phyloP scores from a whole-genome alignment of 2,329 filamentous ascomycete species.

The Rhytidhysteron rufulum region DNA sequence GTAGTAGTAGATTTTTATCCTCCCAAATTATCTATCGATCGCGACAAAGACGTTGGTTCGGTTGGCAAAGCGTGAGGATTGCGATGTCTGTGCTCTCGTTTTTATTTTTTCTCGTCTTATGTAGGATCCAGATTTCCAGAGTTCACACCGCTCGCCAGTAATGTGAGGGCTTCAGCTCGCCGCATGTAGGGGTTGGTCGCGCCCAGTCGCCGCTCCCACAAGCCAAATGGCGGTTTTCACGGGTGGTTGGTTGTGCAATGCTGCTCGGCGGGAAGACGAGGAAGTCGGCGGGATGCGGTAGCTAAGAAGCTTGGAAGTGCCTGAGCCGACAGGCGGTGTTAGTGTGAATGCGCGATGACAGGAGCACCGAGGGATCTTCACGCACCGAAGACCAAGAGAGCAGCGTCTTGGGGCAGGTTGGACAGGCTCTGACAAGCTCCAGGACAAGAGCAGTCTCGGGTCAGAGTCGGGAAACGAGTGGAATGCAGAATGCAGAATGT shows the following conservation, averaged over 20 bases:
- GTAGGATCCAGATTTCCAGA: conserved; percentile 20
- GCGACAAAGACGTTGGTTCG: conserved; percentile 2
- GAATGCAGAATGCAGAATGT: too few species aligned
- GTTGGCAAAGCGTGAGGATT: conserved; percentile 4
- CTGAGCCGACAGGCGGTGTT: neutral
- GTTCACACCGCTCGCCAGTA: conserved; percentile 14
- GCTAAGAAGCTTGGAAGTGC: neutral
- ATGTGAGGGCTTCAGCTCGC: conserved; percentile 19
- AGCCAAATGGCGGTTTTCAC: conserved; percentile 8
- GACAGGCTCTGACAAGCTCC: conserved; percentile 15
- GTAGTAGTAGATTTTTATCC: conserved; percentile 4
- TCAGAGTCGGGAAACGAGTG: neutral
- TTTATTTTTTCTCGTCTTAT: too few species aligned
- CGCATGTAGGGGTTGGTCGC: conserved; percentile 45
- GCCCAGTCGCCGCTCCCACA: conserved; percentile 48
- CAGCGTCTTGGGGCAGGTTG: too few species aligned
- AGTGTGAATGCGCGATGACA: too few species aligned
- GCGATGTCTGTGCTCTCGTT: neutral
- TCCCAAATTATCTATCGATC: neutral
- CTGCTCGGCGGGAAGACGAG: neutral
- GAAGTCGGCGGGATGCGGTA: neutral
- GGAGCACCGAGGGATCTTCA: too few species aligned
- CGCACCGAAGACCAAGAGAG: too few species aligned
- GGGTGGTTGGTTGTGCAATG: neutral
- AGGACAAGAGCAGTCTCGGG: conserved; percentile 3